phyloP scores from a whole-genome alignment of 495 filamentous ascomycete species.

The Glarea lozoyensis region DNA sequence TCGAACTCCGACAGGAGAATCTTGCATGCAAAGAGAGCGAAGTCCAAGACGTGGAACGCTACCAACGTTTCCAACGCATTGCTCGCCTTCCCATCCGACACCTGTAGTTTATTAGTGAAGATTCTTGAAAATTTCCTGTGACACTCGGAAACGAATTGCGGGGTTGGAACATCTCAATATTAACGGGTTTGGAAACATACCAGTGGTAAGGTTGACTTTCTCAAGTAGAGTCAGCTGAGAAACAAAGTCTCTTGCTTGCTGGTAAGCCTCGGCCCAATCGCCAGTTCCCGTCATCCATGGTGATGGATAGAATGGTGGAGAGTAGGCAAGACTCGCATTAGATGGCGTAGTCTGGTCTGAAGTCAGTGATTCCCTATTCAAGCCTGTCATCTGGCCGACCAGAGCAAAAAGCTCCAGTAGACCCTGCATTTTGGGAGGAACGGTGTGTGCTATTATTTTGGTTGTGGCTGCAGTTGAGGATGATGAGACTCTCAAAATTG shows the following conservation, averaged over 20 bases:
- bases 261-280: slow-evolving; percentile 71
- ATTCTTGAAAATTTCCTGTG: neutral
- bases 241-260: slow-evolving; percentile 68
- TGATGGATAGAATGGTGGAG: slow-evolving; percentile 74
- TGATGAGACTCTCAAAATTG: too few species aligned
- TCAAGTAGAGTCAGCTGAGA: slow-evolving; percentile 75
- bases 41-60: slow-evolving; percentile 67
- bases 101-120: slow-evolving; percentile 40
- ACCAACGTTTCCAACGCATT: slow-evolving; percentile 31
- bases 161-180: neutral
- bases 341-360: too few species aligned
- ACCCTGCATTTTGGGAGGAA: too few species aligned
- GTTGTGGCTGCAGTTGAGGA: too few species aligned
- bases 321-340: too few species aligned
- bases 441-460: too few species aligned
- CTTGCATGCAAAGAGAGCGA: slow-evolving; percentile 75
- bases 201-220: slow-evolving; percentile 75
- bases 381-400: too few species aligned
- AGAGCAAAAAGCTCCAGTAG: too few species aligned
- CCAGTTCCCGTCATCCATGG: slow-evolving; percentile 68
- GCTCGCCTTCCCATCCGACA: slow-evolving; percentile 36
- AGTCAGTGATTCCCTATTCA: too few species aligned
- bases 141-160: neutral
- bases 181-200: neutral
- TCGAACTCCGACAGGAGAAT: slow-evolving; percentile 74